These are phyloP conservation scores for Furcasterigmium furcatum DNA, from an alignment of 2,329 filamentous ascomycete species.

Conservation along the genomic window DNA sequence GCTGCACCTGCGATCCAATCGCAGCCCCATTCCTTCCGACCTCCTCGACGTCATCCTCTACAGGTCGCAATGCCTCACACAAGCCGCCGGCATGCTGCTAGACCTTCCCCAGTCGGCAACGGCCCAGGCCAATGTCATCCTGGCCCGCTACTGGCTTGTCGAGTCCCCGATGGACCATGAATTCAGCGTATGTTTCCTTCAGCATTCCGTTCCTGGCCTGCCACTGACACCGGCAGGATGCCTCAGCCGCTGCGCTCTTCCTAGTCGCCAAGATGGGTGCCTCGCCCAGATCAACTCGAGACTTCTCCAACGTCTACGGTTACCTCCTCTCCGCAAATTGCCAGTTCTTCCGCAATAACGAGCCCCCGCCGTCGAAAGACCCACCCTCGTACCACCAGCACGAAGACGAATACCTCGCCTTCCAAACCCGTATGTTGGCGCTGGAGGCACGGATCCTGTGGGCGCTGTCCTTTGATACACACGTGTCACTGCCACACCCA, in stretches of 20 bases:
- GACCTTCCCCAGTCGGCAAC: conserved; percentile 82
- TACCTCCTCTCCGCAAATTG: conserved; percentile 69
- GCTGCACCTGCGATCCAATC: conserved; percentile 52
- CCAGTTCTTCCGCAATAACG: conserved; percentile 43
- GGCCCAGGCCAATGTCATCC: conserved; percentile 77
- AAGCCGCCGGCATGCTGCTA: conserved; percentile 77
- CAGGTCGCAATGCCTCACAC: conserved; percentile 69
- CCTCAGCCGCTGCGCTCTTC: conserved; percentile 79
- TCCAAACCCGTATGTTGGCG: conserved; percentile 63
- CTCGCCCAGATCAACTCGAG: conserved; percentile 71
- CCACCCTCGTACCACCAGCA: conserved; percentile 64
- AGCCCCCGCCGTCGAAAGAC: conserved; percentile 28
- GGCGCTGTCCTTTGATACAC: conserved; percentile 71
- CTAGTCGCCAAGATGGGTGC: conserved; percentile 80
- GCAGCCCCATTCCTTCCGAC: conserved; percentile 60
- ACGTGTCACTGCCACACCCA: conserved; percentile 81
- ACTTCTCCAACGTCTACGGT: conserved; percentile 79
- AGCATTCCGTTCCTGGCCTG: neutral
- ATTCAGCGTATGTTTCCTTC: conserved; percentile 42
- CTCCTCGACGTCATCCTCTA: conserved; percentile 71
- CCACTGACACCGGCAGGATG: conserved; percentile 51
- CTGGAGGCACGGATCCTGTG: conserved; percentile 76
- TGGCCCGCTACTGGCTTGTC: conserved; percentile 76
- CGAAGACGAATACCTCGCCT: conserved; percentile 67
- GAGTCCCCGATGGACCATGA: conserved; percentile 54